Evolutionary conservation across 139 green algal species (phyloP), one percentile per base, ranked within the genome.

Genomic region (Asterochloris erici): DNA sequence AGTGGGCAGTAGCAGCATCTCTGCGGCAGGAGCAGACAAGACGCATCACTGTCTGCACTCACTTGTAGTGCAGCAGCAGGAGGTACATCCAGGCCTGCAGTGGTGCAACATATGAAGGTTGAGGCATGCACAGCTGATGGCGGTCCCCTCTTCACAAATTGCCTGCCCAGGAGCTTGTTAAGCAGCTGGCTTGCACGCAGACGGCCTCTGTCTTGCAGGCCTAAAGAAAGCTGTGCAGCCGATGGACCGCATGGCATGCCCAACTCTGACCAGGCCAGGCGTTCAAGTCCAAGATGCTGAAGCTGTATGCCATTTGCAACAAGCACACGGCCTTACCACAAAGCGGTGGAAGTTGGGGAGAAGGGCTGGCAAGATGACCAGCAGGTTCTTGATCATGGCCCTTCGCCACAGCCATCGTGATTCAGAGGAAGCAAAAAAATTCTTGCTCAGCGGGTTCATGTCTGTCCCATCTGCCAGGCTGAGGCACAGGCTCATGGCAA

Each of bases 361-460:
- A n/a, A 62, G 60, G 68, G 76, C 76, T 47, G 76, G 60, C 23
- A 80, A 10, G 9, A 80, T 28, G 19, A 29, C 26, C 76, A 80
- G 60, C 21, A 62, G n/a, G 24, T 61, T 70, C 76, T 80, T 80
- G 9, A 80, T 19, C 26, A 80, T 24, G 14, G 76, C 76, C 38
- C 76, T 68, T 13, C 60, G 76, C n/a, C 68, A 80, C 24, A 62
- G 68, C 76, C 76, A 80, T 47, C 38, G 68, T 24, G 60, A 24
- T 16, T 62, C 68, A n/a, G 76, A 62, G 24, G 76, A 80, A 16
- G 76, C 76, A 69, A 70, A 80, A n/a, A 60, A 70, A 23, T 61
- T 62, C 54, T 80, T 80, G 60, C 76, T 80, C 60, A 70, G 76
- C 14, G 76, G 76, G 69, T 80, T 80, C 76, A 80, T 14, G 76